Base-by-base conservation (phyloP, 2,329 filamentous ascomycete species). In the Cordyceps cateniannulata region DNA sequence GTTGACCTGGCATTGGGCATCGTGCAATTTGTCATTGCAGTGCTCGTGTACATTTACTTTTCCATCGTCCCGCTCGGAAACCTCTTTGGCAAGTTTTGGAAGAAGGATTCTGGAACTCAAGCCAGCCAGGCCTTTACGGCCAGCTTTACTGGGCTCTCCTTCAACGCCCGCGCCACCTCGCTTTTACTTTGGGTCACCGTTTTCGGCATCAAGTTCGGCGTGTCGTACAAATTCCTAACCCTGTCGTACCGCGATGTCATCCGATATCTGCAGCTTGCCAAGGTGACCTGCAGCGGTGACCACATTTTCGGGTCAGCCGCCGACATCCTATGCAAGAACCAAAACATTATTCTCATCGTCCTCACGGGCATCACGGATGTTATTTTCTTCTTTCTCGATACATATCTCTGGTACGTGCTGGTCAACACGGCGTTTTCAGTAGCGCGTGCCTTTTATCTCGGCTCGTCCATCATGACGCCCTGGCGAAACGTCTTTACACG, bases 401-500 rank as follows among this genome's bases (percentile, higher is more conserved):
- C 93, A 5, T 99, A 96, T 71, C 83, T 99, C 47, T 98, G 92
- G 90, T 99, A 99, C 76, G 96, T 99, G 69, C 84, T 99, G 68
- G 79, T 91, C 73, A 99, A 99, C 80, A 89, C 92, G 10, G 81
- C 93, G 64, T 96, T 96, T 77, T 99, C 95, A 1, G 90, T 99
- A 42, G 90, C 93, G 1, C 83, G 95, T 51, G 99, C 95, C 0
- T 99, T 99, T 81, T 99, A 99, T 75, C 87, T 99, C 0, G 95
- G 95, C 82, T 91, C 96, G 0, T 99, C 95, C 0, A 97, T 99
- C 75, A 93, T 88, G 91, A 96, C 93, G 3, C 95, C 95, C 0
- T 99, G 95, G 95, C 87, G 95, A 73, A 99, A 99, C 74, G 95
- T 99, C 67, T 99, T 97, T 79, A 97, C 95, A 20, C 91, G 95